Conservation (phyloP, 2,329 filamentous ascomycete genomes). For the Cladosporium sp. region DNA sequence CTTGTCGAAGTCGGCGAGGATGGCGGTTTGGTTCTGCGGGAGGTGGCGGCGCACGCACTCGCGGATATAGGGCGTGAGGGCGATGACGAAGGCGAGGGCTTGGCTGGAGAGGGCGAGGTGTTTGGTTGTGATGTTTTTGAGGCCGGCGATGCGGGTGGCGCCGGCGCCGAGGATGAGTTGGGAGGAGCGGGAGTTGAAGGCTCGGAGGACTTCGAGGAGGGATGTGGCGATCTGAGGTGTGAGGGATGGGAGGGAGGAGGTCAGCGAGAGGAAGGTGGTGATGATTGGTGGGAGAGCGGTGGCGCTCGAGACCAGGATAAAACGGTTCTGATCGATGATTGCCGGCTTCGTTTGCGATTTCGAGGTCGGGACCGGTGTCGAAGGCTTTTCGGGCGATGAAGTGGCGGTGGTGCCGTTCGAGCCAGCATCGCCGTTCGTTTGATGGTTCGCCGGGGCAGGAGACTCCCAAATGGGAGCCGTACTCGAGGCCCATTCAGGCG, state of each 20-base stretch:
- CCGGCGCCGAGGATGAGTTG: constrained; percentile 94
- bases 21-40: constrained; percentile 31
- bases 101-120: constrained; percentile 90
- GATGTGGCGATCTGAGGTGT: constrained; percentile 72
- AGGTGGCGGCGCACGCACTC: constrained; percentile 82
- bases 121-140: constrained; percentile 95
- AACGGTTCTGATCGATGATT: constrained; percentile 75
- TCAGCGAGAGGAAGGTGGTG: constrained; percentile 74
- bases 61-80: constrained; percentile 80
- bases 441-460: constrained; percentile 21
- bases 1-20: constrained; percentile 78
- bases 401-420: constrained; percentile 17
- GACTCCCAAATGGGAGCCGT: constrained; percentile 45
- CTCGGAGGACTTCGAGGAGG: constrained; percentile 77
- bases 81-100: constrained; percentile 78
- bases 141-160: constrained; percentile 76
- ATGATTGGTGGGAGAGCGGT: constrained; percentile 75
- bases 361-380: constrained; percentile 8
- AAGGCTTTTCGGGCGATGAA: background rate
- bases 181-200: constrained; percentile 95
- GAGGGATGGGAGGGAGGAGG: constrained; percentile 82
- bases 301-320: constrained; percentile 78
- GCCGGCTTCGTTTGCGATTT: constrained; percentile 42
- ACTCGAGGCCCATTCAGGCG: constrained; percentile 58
- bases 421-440: constrained; percentile 25